Percentiles rank a stretch among this genome's conserved stretches.
These are phyloP conservation scores for Haplosporangium sp. DNA, from an alignment of 371 early-diverging fungal species.

Conservation along the genomic window DNA sequence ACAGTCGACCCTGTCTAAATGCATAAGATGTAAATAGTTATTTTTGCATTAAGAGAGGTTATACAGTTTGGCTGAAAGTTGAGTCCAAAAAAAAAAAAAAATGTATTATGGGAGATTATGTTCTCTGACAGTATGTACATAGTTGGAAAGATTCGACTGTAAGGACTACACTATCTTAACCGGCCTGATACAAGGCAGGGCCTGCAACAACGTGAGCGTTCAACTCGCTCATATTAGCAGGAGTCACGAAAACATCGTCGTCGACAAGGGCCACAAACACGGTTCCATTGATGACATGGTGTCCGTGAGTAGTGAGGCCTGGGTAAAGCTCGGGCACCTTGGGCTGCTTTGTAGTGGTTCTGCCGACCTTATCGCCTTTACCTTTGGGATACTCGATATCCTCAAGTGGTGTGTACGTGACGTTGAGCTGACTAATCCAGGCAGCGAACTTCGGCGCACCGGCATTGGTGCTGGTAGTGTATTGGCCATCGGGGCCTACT, in stretches of 20 bases:
- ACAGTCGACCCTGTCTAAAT: too few species aligned
- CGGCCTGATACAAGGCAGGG: constrained; percentile 17
- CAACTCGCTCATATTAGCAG: constrained; percentile 16
- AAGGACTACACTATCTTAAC: too few species aligned
- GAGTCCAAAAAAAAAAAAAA: too few species aligned
- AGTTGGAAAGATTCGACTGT: too few species aligned
- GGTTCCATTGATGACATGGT: constrained; percentile 24
- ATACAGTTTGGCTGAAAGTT: too few species aligned
- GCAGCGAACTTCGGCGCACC: constrained; percentile 16
- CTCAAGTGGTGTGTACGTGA: constrained; percentile 22
- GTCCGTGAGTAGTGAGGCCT: constrained; percentile 17
- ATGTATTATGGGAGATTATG: too few species aligned
- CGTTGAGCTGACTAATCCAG: constrained; percentile 19
- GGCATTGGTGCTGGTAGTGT: constrained; percentile 15
- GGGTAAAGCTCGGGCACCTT: constrained; percentile 16
- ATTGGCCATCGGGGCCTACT: constrained; percentile 17
- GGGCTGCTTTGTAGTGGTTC: constrained; percentile 24
- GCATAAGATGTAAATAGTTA: too few species aligned
- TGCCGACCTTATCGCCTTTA: not conserved
- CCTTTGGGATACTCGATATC: not conserved
- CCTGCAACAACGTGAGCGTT: constrained; percentile 21
- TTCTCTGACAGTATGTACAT: too few species aligned
- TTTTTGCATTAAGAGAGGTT: too few species aligned
- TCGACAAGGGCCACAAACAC: constrained; percentile 25
- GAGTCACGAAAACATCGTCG: constrained; percentile 8